Evolutionary conservation across 192 early-diverging fungal genomes (phyloP).

Genomic region (Coemansia sp.): DNA sequence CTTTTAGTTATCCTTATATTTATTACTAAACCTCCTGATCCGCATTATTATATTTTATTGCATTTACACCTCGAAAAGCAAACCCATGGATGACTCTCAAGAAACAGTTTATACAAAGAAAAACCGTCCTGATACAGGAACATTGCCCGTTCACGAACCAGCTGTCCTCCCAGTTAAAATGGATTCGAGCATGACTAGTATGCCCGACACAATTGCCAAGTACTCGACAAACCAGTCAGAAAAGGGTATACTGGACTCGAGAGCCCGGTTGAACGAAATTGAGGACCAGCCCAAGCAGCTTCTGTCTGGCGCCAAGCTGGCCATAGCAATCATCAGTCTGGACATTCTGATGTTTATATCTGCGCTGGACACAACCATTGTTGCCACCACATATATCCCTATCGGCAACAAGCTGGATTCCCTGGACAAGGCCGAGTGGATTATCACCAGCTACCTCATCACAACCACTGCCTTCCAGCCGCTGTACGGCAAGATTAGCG

Average conservation of each 20-base stretch:
- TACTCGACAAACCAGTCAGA: neutral
- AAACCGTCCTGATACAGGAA: conserved; percentile 4
- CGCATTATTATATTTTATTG: too few relatives aligned
- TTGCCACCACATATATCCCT: conserved; percentile 69
- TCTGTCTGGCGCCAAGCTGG: conserved; percentile 25
- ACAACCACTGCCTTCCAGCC: conserved; percentile 69
- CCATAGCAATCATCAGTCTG: conserved; percentile 36
- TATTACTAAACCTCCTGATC: too few relatives aligned
- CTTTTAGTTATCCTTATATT: neutral
- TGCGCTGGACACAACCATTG: conserved; percentile 65
- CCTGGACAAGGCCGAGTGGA: conserved; percentile 73
- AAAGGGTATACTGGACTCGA: conserved; percentile 4
- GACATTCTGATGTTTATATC: conserved; percentile 39
- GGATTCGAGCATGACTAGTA: conserved; percentile 5
- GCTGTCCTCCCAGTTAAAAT: neutral
- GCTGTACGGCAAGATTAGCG: conserved; percentile 77
- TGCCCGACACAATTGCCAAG: conserved; percentile 9
- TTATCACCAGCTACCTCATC: conserved; percentile 74
- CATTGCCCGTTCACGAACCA: neutral
- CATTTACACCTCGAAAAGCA: neutral
- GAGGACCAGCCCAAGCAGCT: conserved; percentile 25
- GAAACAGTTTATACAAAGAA: neutral
- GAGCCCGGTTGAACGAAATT: neutral
- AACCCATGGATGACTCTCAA: neutral
- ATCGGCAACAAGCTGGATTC: conserved; percentile 73